Evolutionary conservation across 352 stramenopile genomes (phyloP), one percentile per base, ranked within the genome.

Genomic region (Phytopythium delawarense): DNA sequence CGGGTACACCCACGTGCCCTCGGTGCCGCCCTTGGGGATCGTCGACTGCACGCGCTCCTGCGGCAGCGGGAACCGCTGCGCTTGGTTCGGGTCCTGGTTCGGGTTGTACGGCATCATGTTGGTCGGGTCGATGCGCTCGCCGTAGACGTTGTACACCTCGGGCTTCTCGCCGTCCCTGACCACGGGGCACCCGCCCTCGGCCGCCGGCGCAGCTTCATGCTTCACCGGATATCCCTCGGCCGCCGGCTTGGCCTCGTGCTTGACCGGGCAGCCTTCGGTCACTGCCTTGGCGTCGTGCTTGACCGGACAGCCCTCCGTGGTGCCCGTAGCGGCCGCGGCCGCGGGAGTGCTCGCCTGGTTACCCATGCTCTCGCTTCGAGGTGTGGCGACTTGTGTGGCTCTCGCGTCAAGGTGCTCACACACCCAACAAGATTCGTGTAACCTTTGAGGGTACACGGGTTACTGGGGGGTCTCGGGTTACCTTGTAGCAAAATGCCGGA

Each of bases 31-130:
- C 72, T 99, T 99, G 13, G 97, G 97, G 74, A 99, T 99, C 48
- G 81, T 98, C 49, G 87, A 98, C 65, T 91, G 75, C 52, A 99
- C 94, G 57, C 97, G 94, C 30, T 97, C 76, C 49, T 98, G 98
- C 8, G 82, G 80, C 45, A 99, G 78, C 28, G 87, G 79, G 65
- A 87, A 91, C 20, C 78, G 87, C 80, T 99, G 97, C 59, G 82
- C 78, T 0, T 88, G 74, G 39, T 94, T 88, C 23, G 96, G 96
- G 32, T 98, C 79, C 71, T 99, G 93, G 71, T 98, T 99, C 37
- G 91, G 86, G 65, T 98, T 98, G 62, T 89, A 82, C 54, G 97
- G 97, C 97, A 99, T 99, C 75, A 98, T 98, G 76, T 99, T 99
- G 30, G 82, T 98, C 39, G 97, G 96, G 81, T 99, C 95, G 34